Percentiles rank a stretch among this genome's conserved stretches.
phyloP scores from a whole-genome alignment of 1,284 basidiomycete species.

The Schizophyllum amplum region DNA sequence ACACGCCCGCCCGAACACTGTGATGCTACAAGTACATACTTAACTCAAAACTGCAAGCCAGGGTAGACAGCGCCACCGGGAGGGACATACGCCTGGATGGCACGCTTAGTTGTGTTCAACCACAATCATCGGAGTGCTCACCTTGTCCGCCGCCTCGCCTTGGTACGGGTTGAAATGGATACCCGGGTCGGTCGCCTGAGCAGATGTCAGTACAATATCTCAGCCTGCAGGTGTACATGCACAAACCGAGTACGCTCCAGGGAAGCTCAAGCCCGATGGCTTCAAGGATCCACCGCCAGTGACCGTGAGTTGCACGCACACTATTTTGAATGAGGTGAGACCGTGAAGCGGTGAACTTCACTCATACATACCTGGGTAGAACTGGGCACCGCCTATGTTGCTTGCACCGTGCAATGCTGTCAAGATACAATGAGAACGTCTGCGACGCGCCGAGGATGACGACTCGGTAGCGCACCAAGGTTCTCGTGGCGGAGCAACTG shows the following conservation, averaged over 20 bases:
- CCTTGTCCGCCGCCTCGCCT: conserved; percentile 27
- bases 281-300: conserved; percentile 26
- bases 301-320: conserved; percentile 26
- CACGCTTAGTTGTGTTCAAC: neutral
- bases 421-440: neutral
- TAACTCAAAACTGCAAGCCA: conserved; percentile 14
- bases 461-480: conserved; percentile 9
- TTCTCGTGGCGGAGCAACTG: conserved; percentile 30
- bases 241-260: conserved; percentile 24
- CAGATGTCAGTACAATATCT: neutral
- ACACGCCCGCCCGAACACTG: too few relatives aligned
- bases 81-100: conserved; percentile 21
- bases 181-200: conserved; percentile 24
- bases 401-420: conserved; percentile 24
- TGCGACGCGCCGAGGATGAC: too few relatives aligned
- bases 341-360: neutral
- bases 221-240: neutral
- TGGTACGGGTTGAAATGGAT: conserved; percentile 28
- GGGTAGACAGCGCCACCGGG: conserved; percentile 26
- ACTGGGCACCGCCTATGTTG: conserved; percentile 26
- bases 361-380: conserved; percentile 31
- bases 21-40: neutral
- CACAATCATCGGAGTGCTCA: conserved; percentile 7
- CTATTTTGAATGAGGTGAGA: conserved; percentile 8
- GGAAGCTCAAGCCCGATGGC: conserved; percentile 29